These are phyloP conservation scores for Wickerhamiella shivajii DNA, from an alignment of 805 yeast species.

Conservation along the genomic window DNA sequence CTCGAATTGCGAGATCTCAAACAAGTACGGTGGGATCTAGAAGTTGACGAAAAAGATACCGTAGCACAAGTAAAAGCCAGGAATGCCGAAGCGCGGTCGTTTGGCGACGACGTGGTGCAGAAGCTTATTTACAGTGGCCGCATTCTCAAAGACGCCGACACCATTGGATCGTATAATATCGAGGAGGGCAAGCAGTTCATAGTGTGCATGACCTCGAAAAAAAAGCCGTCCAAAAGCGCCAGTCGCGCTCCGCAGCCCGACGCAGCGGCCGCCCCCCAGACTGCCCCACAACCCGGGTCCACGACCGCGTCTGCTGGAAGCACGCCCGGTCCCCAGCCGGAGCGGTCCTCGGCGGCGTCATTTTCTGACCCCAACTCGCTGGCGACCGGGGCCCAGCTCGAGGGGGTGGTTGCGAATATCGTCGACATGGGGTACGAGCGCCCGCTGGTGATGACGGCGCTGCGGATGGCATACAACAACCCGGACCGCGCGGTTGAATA, in stretches of 20 bases:
- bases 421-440: slow-evolving; percentile 95
- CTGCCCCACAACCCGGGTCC: slow-evolving; percentile 11
- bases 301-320: slow-evolving; percentile 15
- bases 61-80: slow-evolving; percentile 61
- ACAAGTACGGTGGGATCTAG: slow-evolving; percentile 73
- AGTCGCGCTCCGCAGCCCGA: not conserved
- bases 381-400: slow-evolving; percentile 66
- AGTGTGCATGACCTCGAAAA: slow-evolving; percentile 74
- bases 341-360: slow-evolving; percentile 11
- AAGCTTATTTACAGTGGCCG: slow-evolving; percentile 89
- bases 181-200: slow-evolving; percentile 75
- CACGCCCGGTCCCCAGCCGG: slow-evolving; percentile 23
- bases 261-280: slow-evolving; percentile 1
- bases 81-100: slow-evolving; percentile 48
- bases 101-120: slow-evolving; percentile 54
- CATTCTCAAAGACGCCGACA: slow-evolving; percentile 71
- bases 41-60: slow-evolving; percentile 52
- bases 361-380: slow-evolving; percentile 26
- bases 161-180: slow-evolving; percentile 55
- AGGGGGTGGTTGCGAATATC: slow-evolving; percentile 60
- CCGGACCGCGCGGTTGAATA: slow-evolving; percentile 98
- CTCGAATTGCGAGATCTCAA: slow-evolving; percentile 81
- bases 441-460: slow-evolving; percentile 73
- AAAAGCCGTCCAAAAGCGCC: slow-evolving; percentile 2
- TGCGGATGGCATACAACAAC: slow-evolving; percentile 90